These are phyloP conservation scores for Trichophyton mentagrophytes DNA, from an alignment of 2,329 filamentous ascomycete species.

Conservation along the genomic window DNA sequence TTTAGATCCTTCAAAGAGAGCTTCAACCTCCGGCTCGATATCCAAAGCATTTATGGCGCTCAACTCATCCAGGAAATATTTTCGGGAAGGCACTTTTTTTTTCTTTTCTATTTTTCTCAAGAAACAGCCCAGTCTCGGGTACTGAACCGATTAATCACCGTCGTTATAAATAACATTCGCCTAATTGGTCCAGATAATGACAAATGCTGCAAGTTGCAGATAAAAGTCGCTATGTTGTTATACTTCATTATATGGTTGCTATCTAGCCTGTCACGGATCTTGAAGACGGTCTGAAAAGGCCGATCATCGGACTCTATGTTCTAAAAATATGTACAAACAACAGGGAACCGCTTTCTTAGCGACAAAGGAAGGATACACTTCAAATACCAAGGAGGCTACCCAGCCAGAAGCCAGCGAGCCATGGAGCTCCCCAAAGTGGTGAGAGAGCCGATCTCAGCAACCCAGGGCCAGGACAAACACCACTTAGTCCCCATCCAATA, in stretches of 20 bases:
- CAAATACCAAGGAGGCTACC: slow-evolving; percentile 25
- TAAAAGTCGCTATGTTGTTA: too few species aligned
- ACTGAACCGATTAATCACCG: neutral
- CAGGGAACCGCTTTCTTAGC: neutral
- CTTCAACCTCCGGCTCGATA: neutral
- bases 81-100: neutral
- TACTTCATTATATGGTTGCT: too few species aligned
- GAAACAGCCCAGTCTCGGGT: neutral
- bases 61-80: neutral
- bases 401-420: slow-evolving; percentile 37
- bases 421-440: slow-evolving; percentile 36
- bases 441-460: slow-evolving; percentile 36
- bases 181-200: too few species aligned
- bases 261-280: too few species aligned
- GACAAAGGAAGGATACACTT: slow-evolving; percentile 4
- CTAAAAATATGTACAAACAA: too few species aligned
- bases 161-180: too few species aligned
- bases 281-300: too few species aligned
- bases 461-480: slow-evolving; percentile 42
- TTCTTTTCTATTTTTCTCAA: neutral
- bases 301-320: too few species aligned
- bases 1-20: neutral
- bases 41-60: neutral
- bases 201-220: too few species aligned
- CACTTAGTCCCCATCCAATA: slow-evolving; percentile 39